These are phyloP conservation scores for Barnettozyma wickerhamii DNA, from an alignment of 805 yeast species.

Conservation along the genomic window DNA sequence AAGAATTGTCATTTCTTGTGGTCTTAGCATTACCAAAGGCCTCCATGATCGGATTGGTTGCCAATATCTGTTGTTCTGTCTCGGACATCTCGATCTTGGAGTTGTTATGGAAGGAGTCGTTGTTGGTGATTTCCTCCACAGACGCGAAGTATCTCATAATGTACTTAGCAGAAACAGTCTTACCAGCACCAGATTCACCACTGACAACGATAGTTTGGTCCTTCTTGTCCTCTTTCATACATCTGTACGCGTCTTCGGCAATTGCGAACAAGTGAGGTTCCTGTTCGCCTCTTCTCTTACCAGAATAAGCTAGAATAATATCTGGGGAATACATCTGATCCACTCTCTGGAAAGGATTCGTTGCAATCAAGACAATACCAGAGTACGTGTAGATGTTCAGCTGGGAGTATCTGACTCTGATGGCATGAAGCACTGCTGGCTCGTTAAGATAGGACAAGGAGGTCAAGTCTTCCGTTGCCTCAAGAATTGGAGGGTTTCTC, in stretches of 20 bases:
- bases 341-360: slow-evolving; percentile 90
- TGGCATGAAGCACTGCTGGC: slow-evolving; percentile 94
- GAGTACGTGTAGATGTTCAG: slow-evolving; percentile 92
- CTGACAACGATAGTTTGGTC: slow-evolving; percentile 96
- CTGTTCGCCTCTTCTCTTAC: slow-evolving; percentile 87
- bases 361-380: slow-evolving; percentile 94
- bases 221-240: slow-evolving; percentile 80
- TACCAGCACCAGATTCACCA: slow-evolving; percentile 99
- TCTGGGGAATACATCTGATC: slow-evolving; percentile 90
- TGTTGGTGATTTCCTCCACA: slow-evolving; percentile 54
- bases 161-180: slow-evolving; percentile 94
- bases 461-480: slow-evolving; percentile 92
- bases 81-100: slow-evolving; percentile 67
- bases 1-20: slow-evolving; percentile 94
- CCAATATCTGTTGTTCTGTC: slow-evolving; percentile 90
- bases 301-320: slow-evolving; percentile 91
- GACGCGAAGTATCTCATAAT: slow-evolving; percentile 97
- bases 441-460: slow-evolving; percentile 89
- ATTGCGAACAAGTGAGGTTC: slow-evolving; percentile 97
- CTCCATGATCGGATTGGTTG: slow-evolving; percentile 96
- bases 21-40: slow-evolving; percentile 99
- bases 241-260: slow-evolving; percentile 95
- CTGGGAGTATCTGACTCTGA: slow-evolving; percentile 82
- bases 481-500: slow-evolving; percentile 88
- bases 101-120: slow-evolving; percentile 36